Percentiles rank a stretch among this genome's conserved stretches.
phyloP scores from a whole-genome alignment of 495 filamentous ascomycete genomes.

The Achaetomiella virescens region DNA sequence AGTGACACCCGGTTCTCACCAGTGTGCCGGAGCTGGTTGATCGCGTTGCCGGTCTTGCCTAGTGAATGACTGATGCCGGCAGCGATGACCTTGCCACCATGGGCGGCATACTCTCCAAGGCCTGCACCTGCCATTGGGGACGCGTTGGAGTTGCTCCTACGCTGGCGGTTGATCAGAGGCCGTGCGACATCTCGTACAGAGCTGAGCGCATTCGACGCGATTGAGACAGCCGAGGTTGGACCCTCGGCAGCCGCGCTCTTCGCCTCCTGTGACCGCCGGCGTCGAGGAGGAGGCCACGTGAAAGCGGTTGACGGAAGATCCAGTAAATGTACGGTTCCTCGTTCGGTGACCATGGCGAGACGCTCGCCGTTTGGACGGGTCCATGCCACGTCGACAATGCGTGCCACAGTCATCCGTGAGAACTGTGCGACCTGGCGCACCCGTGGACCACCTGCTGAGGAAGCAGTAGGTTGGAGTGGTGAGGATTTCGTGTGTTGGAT shows the following conservation, averaged over 20 bases:
- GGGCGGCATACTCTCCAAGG: conserved; percentile 61
- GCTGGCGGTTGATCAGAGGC: conserved; percentile 43
- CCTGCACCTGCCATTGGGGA: conserved; percentile 43
- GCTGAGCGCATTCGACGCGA: conserved; percentile 57
- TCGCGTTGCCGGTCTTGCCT: conserved; percentile 70
- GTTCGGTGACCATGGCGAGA: conserved; percentile 79
- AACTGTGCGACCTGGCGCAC: conserved; percentile 83
- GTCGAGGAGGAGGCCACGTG: conserved; percentile 81
- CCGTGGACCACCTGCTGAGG: conserved; percentile 32
- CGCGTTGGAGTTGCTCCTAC: conserved; percentile 42
- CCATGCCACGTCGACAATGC: conserved; percentile 87
- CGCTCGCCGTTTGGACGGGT: conserved; percentile 71
- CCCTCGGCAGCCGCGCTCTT: conserved; percentile 34
- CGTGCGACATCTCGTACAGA: conserved; percentile 55
- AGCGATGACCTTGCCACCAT: conserved; percentile 74
- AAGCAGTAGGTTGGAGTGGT: conserved; percentile 37
- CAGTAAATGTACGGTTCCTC: conserved; percentile 88
- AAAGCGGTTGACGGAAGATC: conserved; percentile 78
- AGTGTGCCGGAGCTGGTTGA: conserved; percentile 72
- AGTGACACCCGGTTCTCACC: conserved; percentile 80
- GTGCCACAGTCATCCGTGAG: conserved; percentile 82
- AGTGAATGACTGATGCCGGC: conserved; percentile 78
- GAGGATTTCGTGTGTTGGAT: conserved; percentile 51
- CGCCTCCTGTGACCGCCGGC: conserved; percentile 42
- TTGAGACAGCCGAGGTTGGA: conserved; percentile 44